A percentile compares a stretch with the other conserved stretches of the same genome.
These are phyloP conservation scores for Trematosphaeria pertusa DNA, from an alignment of 2,329 filamentous ascomycete genomes.

Conservation along the genomic window DNA sequence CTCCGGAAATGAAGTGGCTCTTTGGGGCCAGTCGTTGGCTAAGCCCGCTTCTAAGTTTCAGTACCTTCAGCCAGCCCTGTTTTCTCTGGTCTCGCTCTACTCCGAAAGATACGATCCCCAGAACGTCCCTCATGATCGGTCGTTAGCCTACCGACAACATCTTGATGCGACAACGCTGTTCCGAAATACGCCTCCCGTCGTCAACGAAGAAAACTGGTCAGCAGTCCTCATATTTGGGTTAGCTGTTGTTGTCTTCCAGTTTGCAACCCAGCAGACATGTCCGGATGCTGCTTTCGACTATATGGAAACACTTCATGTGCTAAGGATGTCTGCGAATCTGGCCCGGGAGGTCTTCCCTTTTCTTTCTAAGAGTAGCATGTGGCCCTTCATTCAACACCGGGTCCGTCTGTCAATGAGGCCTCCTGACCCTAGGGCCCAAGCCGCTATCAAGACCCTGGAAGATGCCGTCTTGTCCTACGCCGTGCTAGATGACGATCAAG, in stretches of 20 bases:
- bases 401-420: background rate
- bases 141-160: slow-evolving; percentile 6
- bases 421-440: background rate
- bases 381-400: background rate
- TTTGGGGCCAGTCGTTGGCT: background rate
- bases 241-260: slow-evolving; percentile 5
- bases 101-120: background rate
- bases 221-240: slow-evolving; percentile 1
- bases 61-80: background rate
- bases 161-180: slow-evolving; percentile 1
- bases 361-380: slow-evolving; percentile 2
- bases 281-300: slow-evolving; percentile 3
- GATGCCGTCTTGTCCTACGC: background rate
- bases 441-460: background rate
- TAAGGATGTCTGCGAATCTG: background rate
- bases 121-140: too few species aligned
- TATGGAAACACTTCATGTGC: slow-evolving; percentile 2
- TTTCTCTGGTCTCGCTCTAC: background rate
- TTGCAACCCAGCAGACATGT: slow-evolving; percentile 6
- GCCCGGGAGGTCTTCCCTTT: background rate
- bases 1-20: background rate
- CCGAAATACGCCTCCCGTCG: background rate
- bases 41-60: background rate
- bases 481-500: background rate
- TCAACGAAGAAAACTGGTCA: slow-evolving; percentile 2